Percentiles rank a stretch among this genome's conserved stretches.
These are phyloP conservation scores for Lactifluus echinatus DNA, from an alignment of 768 basidiomycete species.

Conservation along the genomic window DNA sequence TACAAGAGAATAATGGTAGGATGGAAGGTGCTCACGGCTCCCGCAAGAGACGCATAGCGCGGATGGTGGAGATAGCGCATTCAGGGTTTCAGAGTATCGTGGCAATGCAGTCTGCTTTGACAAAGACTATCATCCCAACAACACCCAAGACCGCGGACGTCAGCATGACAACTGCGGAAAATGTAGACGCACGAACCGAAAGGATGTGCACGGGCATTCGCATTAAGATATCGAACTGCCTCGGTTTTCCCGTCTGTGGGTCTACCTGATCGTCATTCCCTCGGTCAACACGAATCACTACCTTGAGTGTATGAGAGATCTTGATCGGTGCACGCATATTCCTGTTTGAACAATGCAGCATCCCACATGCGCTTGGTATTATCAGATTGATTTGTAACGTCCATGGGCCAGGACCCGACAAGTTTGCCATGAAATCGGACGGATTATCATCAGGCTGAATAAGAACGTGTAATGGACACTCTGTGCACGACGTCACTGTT, in stretches of 20 bases:
- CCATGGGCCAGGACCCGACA: conserved; percentile 40
- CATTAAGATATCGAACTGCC: conserved; percentile 80
- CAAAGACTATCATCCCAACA: neutral
- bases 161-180: neutral
- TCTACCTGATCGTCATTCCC: conserved; percentile 63
- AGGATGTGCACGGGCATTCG: conserved; percentile 81
- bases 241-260: conserved; percentile 59
- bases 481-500: conserved; percentile 42
- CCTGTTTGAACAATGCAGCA: conserved; percentile 69
- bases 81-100: conserved; percentile 3
- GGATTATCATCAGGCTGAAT: conserved; percentile 47
- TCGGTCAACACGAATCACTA: conserved; percentile 74
- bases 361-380: conserved; percentile 52
- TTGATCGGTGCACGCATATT: conserved; percentile 69
- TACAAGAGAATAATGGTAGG: neutral
- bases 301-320: conserved; percentile 70
- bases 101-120: conserved; percentile 10
- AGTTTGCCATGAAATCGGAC: conserved; percentile 29
- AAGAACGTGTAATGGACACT: conserved; percentile 73
- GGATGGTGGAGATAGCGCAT: neutral
- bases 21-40: neutral
- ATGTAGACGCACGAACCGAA: conserved; percentile 47
- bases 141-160: neutral
- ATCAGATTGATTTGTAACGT: conserved; percentile 57
- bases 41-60: neutral